A percentile compares a stretch with the other conserved stretches of the same genome.
phyloP scores from a whole-genome alignment of 1,139 yeast species.

The Kodamaea suecica region DNA sequence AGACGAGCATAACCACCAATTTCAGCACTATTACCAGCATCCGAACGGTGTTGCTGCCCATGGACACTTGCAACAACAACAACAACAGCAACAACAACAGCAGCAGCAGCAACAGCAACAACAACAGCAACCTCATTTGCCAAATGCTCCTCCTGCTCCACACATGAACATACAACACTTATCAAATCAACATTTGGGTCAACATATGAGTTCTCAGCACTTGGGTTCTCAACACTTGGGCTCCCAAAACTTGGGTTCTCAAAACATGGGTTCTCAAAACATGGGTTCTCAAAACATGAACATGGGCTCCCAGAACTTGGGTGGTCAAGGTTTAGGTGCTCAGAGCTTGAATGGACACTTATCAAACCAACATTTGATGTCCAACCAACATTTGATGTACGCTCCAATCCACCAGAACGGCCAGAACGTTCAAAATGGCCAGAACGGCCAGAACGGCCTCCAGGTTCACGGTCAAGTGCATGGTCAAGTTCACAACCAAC shows the following conservation, averaged over 20 bases:
- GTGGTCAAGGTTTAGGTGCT: slow-evolving; percentile 6
- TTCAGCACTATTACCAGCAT: slow-evolving; percentile 11
- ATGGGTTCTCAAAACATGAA: slow-evolving; percentile 7
- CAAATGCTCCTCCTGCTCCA: not conserved
- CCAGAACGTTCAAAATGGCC: not conserved
- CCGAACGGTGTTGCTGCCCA: not conserved
- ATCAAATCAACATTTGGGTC: slow-evolving; percentile 8
- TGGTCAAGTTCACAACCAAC: slow-evolving; percentile 7
- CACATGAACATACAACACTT: slow-evolving; percentile 10
- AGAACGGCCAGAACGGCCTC: slow-evolving; percentile 3
- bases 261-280: slow-evolving; percentile 8
- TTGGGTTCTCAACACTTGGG: slow-evolving; percentile 5
- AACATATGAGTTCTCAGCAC: slow-evolving; percentile 8
- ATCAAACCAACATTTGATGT: slow-evolving; percentile 3
- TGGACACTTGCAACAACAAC: slow-evolving; percentile 4
- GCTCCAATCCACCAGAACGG: not conserved
- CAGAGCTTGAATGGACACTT: slow-evolving; percentile 7
- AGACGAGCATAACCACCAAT: slow-evolving; percentile 10
- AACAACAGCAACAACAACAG: slow-evolving; percentile 2
- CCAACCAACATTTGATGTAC: slow-evolving; percentile 2
- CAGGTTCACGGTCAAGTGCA: slow-evolving; percentile 2
- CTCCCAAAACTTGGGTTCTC: too few relatives aligned
- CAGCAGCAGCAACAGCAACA: slow-evolving; percentile 1
- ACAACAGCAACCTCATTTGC: slow-evolving; percentile 2
- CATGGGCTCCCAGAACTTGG: slow-evolving; percentile 8